Base-by-base conservation (phyloP, 345 rosid genomes). In the Moringa oleifera region DNA sequence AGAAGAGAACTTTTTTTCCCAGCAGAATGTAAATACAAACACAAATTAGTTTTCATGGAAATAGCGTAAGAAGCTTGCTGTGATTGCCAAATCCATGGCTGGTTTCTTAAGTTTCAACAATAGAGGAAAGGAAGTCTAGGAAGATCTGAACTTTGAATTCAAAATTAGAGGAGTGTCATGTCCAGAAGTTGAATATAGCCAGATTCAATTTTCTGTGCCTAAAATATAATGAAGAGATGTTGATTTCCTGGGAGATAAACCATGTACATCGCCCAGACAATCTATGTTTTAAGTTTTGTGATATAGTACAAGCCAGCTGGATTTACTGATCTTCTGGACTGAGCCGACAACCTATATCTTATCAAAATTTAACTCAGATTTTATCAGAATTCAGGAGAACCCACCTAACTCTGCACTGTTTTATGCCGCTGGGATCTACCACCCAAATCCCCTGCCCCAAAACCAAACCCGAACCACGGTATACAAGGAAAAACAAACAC, bases 361-460 rank as follows among this genome's bases (percentile, higher is more conserved):
- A 18, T 24, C n/a, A 18, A 1, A 25, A 55, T 28, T 28, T 37
- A n/a, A n/a, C 7, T 4, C 20, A 24, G 6, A 41, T 9, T 41
- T 41, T 2, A 41, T 41, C 17, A 41, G 12, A 4, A 41, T 1
- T 41, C 47, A 41, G 2, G 1, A 41, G 12, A 41, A 41, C 47
- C 13, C 47, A 41, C 12, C 1, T 15, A 15, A 41, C 47, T 4
- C 16, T 15, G 47, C 18, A 57, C 21, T 20, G 24, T 47, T 28
- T 23, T 20, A 16, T 8, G 20, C 25, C 33, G 25, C 66, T 50
- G 51, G 55, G 69, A 64, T 70, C 69, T 47, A 47, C 6, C 37
- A 33, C 22, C 11, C 47, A 11, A 1, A 15, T 7, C 12, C 16
- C 47, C 47, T 41, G 47, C 16, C 13, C 47, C 47, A 1, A 41